These are phyloP conservation scores for Phragmites australis DNA, from an alignment of 176 grass and related monocot genomes.

Conservation along the genomic window DNA sequence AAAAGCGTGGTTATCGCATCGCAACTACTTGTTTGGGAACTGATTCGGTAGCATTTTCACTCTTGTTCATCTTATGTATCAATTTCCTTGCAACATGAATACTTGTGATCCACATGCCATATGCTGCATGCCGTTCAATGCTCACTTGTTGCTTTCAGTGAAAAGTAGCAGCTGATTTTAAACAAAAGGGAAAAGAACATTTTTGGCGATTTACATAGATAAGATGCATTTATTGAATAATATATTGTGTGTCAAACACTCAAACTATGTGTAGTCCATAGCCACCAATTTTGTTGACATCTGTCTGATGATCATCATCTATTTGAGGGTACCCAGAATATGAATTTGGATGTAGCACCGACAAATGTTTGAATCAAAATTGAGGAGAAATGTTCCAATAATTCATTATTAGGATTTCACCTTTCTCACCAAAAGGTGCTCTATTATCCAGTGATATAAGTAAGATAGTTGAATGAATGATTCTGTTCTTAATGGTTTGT, in stretches of 20 bases:
- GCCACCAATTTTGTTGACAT: neutral
- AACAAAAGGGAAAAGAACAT: neutral
- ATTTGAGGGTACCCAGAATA: neutral
- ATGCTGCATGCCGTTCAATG: neutral
- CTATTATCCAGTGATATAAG: neutral
- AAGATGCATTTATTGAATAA: neutral
- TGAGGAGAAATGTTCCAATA: neutral
- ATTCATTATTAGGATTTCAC: constrained; percentile 9
- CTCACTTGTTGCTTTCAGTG: constrained; percentile 17
- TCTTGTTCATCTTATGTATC: constrained; percentile 4
- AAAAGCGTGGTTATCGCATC: constrained; percentile 85
- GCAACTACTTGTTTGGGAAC: constrained; percentile 79
- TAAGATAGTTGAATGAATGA: constrained; percentile 20
- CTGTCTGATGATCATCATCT: neutral
- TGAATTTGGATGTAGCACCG: neutral
- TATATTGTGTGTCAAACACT: neutral
- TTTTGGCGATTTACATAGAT: constrained; percentile 9
- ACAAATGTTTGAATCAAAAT: neutral
- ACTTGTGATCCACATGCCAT: neutral
- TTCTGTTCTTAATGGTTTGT: constrained; percentile 36
- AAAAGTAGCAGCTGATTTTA: constrained; percentile 2
- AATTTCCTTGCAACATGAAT: constrained; percentile 10
- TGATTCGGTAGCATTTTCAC: constrained; percentile 60
- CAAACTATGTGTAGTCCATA: neutral
- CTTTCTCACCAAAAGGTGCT: constrained; percentile 16